Conservation (phyloP, 2,329 filamentous ascomycete genomes). For the Stagonosporopsis vannaccii region DNA sequence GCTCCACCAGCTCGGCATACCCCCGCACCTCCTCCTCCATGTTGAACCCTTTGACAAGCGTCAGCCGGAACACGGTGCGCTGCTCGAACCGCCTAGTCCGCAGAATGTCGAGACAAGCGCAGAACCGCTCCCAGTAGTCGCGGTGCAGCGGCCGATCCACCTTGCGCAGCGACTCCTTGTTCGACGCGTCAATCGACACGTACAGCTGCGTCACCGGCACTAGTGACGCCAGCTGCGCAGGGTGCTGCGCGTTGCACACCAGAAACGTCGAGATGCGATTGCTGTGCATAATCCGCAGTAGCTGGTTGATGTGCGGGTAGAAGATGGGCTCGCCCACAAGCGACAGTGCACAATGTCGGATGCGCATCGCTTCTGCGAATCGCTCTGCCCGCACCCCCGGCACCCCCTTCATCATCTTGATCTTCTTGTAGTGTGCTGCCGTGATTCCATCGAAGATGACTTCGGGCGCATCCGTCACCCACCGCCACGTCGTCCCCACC, state of each 20-base stretch:
- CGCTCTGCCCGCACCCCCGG: slow-evolving; percentile 91
- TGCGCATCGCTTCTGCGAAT: slow-evolving; percentile 90
- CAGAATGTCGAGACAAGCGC: slow-evolving; percentile 87
- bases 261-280: slow-evolving; percentile 93
- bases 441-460: slow-evolving; percentile 91
- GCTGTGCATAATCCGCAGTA: slow-evolving; percentile 80
- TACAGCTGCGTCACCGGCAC: slow-evolving; percentile 93
- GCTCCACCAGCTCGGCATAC: slow-evolving; percentile 87
- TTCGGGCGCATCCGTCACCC: slow-evolving; percentile 90
- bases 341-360: slow-evolving; percentile 89
- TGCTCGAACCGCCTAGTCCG: slow-evolving; percentile 83
- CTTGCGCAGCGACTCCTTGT: slow-evolving; percentile 82
- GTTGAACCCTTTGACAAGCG: slow-evolving; percentile 97
- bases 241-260: slow-evolving; percentile 97
- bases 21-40: slow-evolving; percentile 91
- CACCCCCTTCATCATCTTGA: slow-evolving; percentile 94
- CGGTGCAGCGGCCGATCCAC: slow-evolving; percentile 93
- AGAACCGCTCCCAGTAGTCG: slow-evolving; percentile 97
- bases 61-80: slow-evolving; percentile 92
- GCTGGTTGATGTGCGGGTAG: slow-evolving; percentile 96
- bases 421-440: slow-evolving; percentile 92
- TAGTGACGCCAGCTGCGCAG: slow-evolving; percentile 83
- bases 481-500: slow-evolving; percentile 95
- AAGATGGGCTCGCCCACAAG: slow-evolving; percentile 98
- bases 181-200: slow-evolving; percentile 93